Base-by-base conservation (phyloP, 2,329 filamentous ascomycete species). In the Thermoascus crustaceus region DNA sequence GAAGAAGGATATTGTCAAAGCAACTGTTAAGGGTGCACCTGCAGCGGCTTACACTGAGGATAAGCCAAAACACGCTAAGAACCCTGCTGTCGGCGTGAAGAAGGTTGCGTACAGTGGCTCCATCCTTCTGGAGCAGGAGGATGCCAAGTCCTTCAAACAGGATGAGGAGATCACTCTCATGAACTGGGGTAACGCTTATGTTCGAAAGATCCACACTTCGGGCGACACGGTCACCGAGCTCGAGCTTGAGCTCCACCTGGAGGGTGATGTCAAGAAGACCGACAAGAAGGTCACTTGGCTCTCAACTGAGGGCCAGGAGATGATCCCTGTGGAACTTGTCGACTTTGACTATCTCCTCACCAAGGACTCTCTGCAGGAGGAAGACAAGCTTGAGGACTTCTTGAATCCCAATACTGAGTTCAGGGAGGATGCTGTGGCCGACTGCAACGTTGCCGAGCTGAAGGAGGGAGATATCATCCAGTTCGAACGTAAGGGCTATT, bases 241-340 rank as follows among this genome's bases (percentile, higher is more conserved):
- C 24, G 82, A 83, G 39, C 71, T 91, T 35, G 85, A 94, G 64
- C 76, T 95, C n/a, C 82, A 96, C 62, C 76, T 95, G 32, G 78
- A 83, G 51, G 88, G 89, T 37, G 89, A 96, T 59, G 85, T 96
- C 61, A 94, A 94, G 72, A 82, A 85, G 55, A 96, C 89, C 0
- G 80, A 86, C 54, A 95, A 95, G 77, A 96, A 96, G 72, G 78
- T 96, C 23, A 95, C 88, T 1, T 96, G 89, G 89, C 69, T 96
- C 31, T 81, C 85, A 1, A 75, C 73, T 1, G 76, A 85, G 47
- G 76, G 75, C 29, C 83, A 89, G 65, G 75, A 82, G 39, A 73
- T 94, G 0, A 72, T 94, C 9, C 78, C 80, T 5, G 80, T 91
- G 14, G 85, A 94, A 62, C 73, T 94, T 7, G 89, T 88, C 64